Evolutionary conservation across 1,139 yeast genomes (phyloP).

Genomic region (Taphrina communis): DNA sequence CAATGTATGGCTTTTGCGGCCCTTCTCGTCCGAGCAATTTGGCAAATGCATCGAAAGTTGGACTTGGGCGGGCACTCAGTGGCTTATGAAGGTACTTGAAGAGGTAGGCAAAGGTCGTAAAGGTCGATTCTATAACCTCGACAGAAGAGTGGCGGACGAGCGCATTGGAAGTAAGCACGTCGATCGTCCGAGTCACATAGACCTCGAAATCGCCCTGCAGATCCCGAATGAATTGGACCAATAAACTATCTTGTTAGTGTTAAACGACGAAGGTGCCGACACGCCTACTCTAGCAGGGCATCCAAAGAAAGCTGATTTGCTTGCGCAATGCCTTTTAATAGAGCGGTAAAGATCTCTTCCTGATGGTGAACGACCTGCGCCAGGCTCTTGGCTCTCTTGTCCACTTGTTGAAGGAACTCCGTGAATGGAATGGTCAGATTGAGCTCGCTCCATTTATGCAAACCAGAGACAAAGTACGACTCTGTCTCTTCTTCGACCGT

Average conservation of each 20-base stretch:
- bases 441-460: conserved; percentile 86
- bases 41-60: conserved; percentile 67
- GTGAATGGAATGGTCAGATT: conserved; percentile 78
- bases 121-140: conserved; percentile 79
- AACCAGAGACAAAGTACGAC: conserved; percentile 78
- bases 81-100: conserved; percentile 81
- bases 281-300: conserved; percentile 68
- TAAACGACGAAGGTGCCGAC: conserved; percentile 33
- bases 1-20: conserved; percentile 64
- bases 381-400: conserved; percentile 66
- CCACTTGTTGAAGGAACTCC: conserved; percentile 64
- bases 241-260: conserved; percentile 28
- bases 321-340: conserved; percentile 59
- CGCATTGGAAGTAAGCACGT: conserved; percentile 56
- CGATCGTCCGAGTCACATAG: conserved; percentile 64
- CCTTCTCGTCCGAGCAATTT: conserved; percentile 64
- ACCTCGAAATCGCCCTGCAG: conserved; percentile 87
- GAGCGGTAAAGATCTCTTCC: conserved; percentile 61
- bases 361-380: conserved; percentile 83
- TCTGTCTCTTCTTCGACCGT: conserved; percentile 50
- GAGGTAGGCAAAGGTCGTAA: conserved; percentile 82
- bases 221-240: conserved; percentile 75
- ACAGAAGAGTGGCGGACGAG: conserved; percentile 58
- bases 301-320: conserved; percentile 77
- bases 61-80: conserved; percentile 65